Base-by-base conservation (phyloP, 371 early-diverging fungal species). In the Mucor piriformis region DNA sequence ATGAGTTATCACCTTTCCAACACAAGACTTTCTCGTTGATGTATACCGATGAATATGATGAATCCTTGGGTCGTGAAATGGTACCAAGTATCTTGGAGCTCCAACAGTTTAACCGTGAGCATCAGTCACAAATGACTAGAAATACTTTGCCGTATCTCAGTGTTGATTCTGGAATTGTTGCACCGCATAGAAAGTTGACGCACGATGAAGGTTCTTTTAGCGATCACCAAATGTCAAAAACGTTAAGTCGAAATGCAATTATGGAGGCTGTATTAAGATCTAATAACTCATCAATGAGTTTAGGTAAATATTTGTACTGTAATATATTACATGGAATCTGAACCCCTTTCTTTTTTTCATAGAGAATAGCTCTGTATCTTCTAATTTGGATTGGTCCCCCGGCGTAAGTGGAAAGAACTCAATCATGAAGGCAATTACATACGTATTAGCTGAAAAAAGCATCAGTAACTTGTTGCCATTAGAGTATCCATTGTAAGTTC, bases 361-460 rank as follows among this genome's bases (percentile, higher is more conserved):
- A 46, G 46, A 46, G 21, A 13, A 20, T 24, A 24, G 13, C 15
- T 24, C 24, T 11, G 21, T 21, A 4, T 50, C 68, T 7, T 33
- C 61, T 20, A 54, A 21, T 38, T 6, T 72, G 8, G 76, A 76
- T n/a, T 62, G 70, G 54, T 61, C 73, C 2, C 54, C 68, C 0
- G 59, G 61, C 49, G 66, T 59, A 11, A 56, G 54, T 33, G 71
- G 79, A 50, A 62, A 81, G 16, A 74, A 76, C 18, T 90, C 92
- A 0, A 78, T 92, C 42, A 84, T 94, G 73, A 86, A 87, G 67
- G 88, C 93, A 0, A 72, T 93, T 8, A 81, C 92, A 6, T 89
- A 82, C 35, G 79, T 94, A 38, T 85, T 90, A 79, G 87, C 84
- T 16, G 92, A 90, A 25, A 77, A 79, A 58, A 71, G 79, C 27